phyloP scores from a whole-genome alignment of 2,329 filamentous ascomycete species.

The Fusarium penzigii region DNA sequence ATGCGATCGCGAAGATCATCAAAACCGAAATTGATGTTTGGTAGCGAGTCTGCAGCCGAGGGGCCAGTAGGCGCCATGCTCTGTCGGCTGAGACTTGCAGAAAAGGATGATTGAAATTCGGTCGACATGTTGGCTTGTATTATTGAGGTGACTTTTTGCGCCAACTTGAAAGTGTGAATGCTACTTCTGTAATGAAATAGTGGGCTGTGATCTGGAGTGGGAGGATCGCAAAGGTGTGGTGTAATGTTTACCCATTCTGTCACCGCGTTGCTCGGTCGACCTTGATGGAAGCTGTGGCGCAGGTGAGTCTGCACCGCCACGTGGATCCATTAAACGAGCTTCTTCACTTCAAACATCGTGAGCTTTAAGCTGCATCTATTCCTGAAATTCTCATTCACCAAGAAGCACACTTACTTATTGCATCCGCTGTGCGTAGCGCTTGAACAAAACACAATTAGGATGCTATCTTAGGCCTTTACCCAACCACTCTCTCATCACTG shows the following conservation, averaged over 20 bases:
- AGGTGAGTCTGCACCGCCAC: conserved; percentile 26
- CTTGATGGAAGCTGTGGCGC: conserved; percentile 25
- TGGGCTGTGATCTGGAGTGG: too few species aligned
- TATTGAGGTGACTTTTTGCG: too few species aligned
- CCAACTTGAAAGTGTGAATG: not conserved
- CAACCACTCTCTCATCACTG: conserved; percentile 15
- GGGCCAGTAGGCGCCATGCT: conserved; percentile 59
- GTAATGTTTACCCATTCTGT: conserved; percentile 23
- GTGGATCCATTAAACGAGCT: conserved; percentile 27
- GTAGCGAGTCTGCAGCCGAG: conserved; percentile 76
- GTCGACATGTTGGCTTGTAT: conserved; percentile 48
- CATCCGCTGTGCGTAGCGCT: not conserved
- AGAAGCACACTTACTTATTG: conserved; percentile 6
- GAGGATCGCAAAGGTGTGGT: not conserved
- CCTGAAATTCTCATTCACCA: conserved; percentile 5
- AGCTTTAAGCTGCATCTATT: conserved; percentile 6
- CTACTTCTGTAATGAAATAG: too few species aligned
- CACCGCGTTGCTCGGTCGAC: conserved; percentile 34
- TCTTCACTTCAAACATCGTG: conserved; percentile 17
- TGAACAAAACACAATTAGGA: conserved; percentile 7
- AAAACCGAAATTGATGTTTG: conserved; percentile 92
- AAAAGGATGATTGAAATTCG: conserved; percentile 69
- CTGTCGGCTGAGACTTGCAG: conserved; percentile 60
- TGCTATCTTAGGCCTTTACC: conserved; percentile 17
- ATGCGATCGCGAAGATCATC: conserved; percentile 94